Percentiles rank a stretch among this genome's conserved stretches.
Conservation (phyloP, 345 rosid genomes). For the Adansonia digitata region DNA sequence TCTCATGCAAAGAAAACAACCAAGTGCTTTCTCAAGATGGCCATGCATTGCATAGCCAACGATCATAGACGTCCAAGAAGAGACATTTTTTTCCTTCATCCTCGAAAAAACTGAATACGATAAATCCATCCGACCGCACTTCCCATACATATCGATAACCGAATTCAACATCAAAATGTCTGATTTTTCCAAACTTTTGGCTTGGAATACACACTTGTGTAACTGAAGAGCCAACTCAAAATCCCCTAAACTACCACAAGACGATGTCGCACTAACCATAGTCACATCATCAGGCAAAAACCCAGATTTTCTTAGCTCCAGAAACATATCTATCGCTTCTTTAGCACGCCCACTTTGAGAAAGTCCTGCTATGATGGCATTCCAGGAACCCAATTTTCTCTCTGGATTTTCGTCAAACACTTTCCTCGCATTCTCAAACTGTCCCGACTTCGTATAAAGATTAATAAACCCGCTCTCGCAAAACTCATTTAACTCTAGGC, state of each 20-base stretch:
- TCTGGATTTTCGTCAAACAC: slow-evolving; percentile 68
- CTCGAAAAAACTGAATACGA: slow-evolving; percentile 46
- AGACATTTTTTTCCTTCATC: slow-evolving; percentile 54
- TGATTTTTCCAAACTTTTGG: slow-evolving; percentile 34
- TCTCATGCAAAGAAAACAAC: slow-evolving; percentile 51
- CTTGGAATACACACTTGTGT: slow-evolving; percentile 65
- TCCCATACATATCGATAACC: slow-evolving; percentile 68
- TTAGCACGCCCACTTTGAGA: slow-evolving; percentile 47
- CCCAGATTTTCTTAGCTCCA: slow-evolving; percentile 51
- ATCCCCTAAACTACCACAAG: slow-evolving; percentile 75
- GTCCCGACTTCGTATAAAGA: slow-evolving; percentile 50
- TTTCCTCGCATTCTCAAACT: slow-evolving; percentile 41
- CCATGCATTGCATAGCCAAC: slow-evolving; percentile 67
- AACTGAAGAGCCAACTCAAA: slow-evolving; percentile 60
- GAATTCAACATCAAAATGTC: slow-evolving; percentile 72
- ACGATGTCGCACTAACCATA: slow-evolving; percentile 66
- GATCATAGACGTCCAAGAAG: slow-evolving; percentile 87
- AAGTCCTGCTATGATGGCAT: slow-evolving; percentile 65
- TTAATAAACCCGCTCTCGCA: slow-evolving; percentile 76
- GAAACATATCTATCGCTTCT: slow-evolving; percentile 57
- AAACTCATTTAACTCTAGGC: slow-evolving; percentile 51
- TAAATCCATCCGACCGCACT: slow-evolving; percentile 81
- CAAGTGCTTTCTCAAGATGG: slow-evolving; percentile 48
- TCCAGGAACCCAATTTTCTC: slow-evolving; percentile 85
- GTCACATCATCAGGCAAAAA: slow-evolving; percentile 72